Evolutionary conservation across 352 stramenopile genomes (phyloP).

Genomic region (Phytopythium oedochilum): DNA sequence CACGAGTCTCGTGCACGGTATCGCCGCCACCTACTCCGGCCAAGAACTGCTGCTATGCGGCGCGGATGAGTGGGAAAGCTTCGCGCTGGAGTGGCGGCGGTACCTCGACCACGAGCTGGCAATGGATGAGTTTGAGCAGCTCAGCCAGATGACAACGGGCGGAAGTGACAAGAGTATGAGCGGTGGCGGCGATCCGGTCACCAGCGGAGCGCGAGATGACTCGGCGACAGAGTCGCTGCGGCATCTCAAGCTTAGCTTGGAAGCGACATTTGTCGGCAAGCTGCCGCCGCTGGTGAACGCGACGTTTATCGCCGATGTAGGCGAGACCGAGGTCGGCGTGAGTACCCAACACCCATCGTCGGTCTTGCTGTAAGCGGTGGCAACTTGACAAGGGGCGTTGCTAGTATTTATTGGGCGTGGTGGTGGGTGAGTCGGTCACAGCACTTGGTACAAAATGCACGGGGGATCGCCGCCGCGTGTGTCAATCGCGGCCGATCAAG

Average conservation of each 20-base stretch:
- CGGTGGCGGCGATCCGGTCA: neutral
- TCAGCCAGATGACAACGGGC: conserved; percentile 10
- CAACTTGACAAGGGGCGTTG: neutral
- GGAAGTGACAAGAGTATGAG: conserved; percentile 1
- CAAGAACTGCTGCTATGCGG: conserved; percentile 55
- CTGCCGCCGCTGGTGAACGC: conserved; percentile 12
- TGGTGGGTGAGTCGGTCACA: no score
- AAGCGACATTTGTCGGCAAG: conserved; percentile 30
- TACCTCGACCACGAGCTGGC: conserved; percentile 49
- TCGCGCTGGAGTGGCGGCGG: conserved; percentile 51
- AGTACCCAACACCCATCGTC: neutral
- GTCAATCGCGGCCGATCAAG: no score
- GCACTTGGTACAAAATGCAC: neutral
- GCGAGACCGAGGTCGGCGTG: neutral
- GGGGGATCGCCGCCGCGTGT: no score
- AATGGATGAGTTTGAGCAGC: conserved; percentile 53
- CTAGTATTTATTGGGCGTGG: neutral
- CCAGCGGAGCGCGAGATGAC: neutral
- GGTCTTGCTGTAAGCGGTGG: neutral
- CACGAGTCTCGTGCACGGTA: conserved; percentile 2
- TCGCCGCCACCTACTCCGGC: conserved; percentile 1
- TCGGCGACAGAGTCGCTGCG: neutral
- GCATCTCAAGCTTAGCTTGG: conserved; percentile 27
- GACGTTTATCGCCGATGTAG: neutral
- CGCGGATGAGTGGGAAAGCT: conserved; percentile 45